Conservation (phyloP, 345 rosid species). For the Populus pruinosa region DNA sequence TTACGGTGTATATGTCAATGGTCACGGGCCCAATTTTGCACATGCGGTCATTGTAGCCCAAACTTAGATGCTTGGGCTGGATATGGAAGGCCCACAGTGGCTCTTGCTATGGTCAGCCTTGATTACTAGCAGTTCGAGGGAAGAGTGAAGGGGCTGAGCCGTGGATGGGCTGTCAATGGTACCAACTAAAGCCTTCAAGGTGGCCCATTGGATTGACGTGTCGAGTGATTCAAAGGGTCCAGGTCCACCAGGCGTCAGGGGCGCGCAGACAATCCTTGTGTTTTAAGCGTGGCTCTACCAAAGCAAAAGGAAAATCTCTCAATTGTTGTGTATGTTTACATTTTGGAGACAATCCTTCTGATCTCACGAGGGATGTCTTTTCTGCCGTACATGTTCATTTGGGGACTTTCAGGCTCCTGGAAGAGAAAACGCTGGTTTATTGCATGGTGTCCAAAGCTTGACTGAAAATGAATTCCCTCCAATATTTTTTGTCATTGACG, state of each 20-base stretch:
- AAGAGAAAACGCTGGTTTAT: conserved; percentile 7
- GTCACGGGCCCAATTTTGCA: neutral
- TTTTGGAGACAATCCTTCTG: neutral
- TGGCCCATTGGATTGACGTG: too few relatives aligned
- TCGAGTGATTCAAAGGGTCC: too few relatives aligned
- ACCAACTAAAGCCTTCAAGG: too few relatives aligned
- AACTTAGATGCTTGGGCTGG: neutral
- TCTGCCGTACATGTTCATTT: too few relatives aligned
- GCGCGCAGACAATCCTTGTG: neutral
- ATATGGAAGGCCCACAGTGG: neutral
- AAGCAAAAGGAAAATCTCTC: neutral
- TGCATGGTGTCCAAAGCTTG: conserved; percentile 23
- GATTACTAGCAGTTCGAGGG: too few relatives aligned
- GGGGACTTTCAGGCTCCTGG: too few relatives aligned
- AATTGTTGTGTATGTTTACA: neutral
- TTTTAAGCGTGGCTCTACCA: neutral
- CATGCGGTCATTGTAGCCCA: neutral
- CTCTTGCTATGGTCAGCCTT: too few relatives aligned
- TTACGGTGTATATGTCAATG: neutral
- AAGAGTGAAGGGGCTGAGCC: too few relatives aligned
- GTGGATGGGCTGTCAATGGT: too few relatives aligned
- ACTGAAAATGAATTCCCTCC: conserved; percentile 25
- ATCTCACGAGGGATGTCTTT: neutral
- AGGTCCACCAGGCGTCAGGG: too few relatives aligned
- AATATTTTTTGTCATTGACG: conserved; percentile 26